A percentile compares a stretch with the other conserved stretches of the same genome.
Evolutionary conservation across 305 asterid species (phyloP).

Genomic region (Plantago coronopus): DNA sequence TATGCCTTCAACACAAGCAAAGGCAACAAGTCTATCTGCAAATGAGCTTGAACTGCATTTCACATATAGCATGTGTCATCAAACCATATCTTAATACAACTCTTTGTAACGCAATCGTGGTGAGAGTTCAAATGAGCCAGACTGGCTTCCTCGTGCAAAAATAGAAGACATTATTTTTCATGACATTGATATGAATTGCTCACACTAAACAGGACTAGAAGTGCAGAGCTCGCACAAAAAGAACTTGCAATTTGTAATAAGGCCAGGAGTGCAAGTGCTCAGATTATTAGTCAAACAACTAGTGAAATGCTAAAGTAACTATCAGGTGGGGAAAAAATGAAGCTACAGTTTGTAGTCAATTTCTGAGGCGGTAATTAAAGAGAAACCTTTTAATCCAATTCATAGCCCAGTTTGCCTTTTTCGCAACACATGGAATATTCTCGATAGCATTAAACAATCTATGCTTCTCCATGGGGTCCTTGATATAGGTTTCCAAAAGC

Average conservation of each 20-base stretch:
- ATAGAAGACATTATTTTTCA: no score
- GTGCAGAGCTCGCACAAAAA: no score
- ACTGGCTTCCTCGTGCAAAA: no score
- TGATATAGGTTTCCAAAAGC: slow-evolving; percentile 72
- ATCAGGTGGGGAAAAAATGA: no score
- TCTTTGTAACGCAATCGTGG: not conserved
- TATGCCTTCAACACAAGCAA: slow-evolving; percentile 81
- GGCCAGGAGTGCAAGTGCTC: no score
- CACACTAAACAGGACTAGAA: no score
- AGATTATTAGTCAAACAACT: no score
- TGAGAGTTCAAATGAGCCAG: no score
- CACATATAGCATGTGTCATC: not conserved
- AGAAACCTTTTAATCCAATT: slow-evolving; percentile 66
- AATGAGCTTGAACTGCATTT: slow-evolving; percentile 54
- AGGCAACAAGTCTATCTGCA: slow-evolving; percentile 73
- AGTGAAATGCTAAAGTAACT: no score
- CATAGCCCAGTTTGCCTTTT: slow-evolving; percentile 75
- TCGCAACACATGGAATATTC: slow-evolving; percentile 55
- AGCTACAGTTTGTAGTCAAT: no score
- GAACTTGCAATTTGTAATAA: no score
- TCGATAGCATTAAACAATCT: slow-evolving; percentile 60
- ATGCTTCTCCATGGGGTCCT: slow-evolving; percentile 60
- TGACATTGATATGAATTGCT: no score
- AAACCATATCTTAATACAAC: not conserved
- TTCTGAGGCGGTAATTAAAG: slow-evolving; percentile 1